A percentile compares a stretch with the other conserved stretches of the same genome.
These are phyloP conservation scores for Globisporangium mamillatum DNA, from an alignment of 352 stramenopile species.

Conservation along the genomic window DNA sequence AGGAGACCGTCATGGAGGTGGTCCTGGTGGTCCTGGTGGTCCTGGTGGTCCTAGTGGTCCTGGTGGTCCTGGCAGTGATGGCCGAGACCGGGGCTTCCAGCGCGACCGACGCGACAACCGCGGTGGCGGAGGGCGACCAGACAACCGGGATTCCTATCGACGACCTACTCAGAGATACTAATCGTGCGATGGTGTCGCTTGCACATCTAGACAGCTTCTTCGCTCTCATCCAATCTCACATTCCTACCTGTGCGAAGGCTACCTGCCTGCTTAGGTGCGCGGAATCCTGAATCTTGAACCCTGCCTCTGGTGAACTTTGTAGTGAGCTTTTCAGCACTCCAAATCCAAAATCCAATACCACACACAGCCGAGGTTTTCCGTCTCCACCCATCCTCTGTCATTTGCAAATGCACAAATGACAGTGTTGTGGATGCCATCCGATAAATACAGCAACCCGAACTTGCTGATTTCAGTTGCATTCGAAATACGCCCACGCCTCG, in stretches of 20 bases:
- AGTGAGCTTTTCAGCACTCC: background rate
- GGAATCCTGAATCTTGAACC: background rate
- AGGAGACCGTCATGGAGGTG: constrained; percentile 2
- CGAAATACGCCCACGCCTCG: background rate
- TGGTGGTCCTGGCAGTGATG: no score
- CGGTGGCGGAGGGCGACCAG: background rate
- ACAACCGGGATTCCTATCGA: constrained; percentile 20
- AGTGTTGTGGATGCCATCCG: background rate
- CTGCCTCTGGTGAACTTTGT: background rate
- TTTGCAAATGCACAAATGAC: background rate
- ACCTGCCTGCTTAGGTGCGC: background rate
- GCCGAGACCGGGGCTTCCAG: constrained; percentile 19
- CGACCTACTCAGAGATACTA: constrained; percentile 25
- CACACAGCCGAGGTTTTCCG: background rate
- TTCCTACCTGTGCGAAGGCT: background rate
- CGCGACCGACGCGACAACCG: background rate
- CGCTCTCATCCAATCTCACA: background rate
- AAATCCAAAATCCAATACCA: background rate
- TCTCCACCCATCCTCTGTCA: background rate
- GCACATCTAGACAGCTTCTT: background rate
- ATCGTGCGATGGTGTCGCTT: background rate
- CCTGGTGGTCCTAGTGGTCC: no score
- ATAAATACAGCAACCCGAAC: background rate
- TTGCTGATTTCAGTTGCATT: no score
- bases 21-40: constrained; percentile 5